Base-by-base conservation (phyloP, 108 stramenopile genomes). In the Aureococcus anophagefferens region DNA sequence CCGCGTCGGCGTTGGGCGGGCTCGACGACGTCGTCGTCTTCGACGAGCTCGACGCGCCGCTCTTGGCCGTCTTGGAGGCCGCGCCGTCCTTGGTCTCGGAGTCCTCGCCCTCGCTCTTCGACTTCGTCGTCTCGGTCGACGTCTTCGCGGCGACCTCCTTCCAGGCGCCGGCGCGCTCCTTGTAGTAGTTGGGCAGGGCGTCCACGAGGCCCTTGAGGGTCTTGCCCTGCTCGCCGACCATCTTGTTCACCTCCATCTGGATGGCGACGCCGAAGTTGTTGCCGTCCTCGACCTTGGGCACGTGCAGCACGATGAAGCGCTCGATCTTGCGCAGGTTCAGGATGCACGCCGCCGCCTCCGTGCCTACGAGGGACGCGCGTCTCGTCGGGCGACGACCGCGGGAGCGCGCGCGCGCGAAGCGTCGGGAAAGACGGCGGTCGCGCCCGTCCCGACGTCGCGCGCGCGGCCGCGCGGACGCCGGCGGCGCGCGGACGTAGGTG, bases 251-350 rank as follows among this genome's bases (percentile, higher is more conserved):
- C 28, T 84, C 79, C 67, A 87, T 68, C 76, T 94, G 93, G 33
- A 94, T 86, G 31, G 82, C 88, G 34, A 89, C 89, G 35, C 89
- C 89, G 51, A 89, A 89, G 80, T 94, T 94, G 76, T 89, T 89
- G 29, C 92, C 92, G 70, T 93, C 92, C 79, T 89, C 84, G 66
- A 81, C 79, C 31, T 70, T 62, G 13, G 80, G 80, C 18, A 81
- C 63, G 46, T 70, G 62, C 25, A 80, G 72, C 30, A 31, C 62
- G 46, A 81, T 71, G 79, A 79, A 81, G 7, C 66, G 70, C 66
- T 77, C 75, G 69, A 46, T 62, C 36, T 59, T 59, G 7, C 25
- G 14, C 51, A 59, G 1, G 51, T 59, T 11, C 21, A 59, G 51
- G 21, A 59, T 11, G 51, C 51, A 59, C 9, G 40, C 40, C 40